Evolutionary conservation across 2,329 filamentous ascomycete genomes (phyloP), one percentile per base, ranked within the genome.

Genomic region (Penicillium sp.): DNA sequence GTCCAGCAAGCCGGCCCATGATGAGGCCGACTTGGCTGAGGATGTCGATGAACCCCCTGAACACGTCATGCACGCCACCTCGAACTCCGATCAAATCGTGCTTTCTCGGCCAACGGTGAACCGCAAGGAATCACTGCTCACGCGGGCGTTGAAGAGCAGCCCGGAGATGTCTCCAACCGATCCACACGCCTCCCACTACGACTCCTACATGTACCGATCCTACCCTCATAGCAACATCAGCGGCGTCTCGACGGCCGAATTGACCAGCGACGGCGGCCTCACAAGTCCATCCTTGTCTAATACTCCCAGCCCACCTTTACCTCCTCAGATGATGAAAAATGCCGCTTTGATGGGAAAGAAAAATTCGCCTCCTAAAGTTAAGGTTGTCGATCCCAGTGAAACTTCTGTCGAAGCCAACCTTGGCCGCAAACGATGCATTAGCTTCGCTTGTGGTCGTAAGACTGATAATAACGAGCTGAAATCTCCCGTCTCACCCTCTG

Each of bases 1-100:
- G 55, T 72, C 76, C 55, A 73, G 69, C 46, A 71, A 71, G 61
- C 70, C 69, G 13, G 58, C 67, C 35, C 69, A 70, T 49, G 75
- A 74, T 43, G 84, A 86, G 51, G 84, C 87, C 58, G 92, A 96
- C 56, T 74, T 86, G 65, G 78, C 82, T 58, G 84, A 89, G 63
- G 93, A 97, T 69, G 82, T 87, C 50, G 93, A 97, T 75, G 93
- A 97, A 75, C 93, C 93, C 50, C 92, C 93, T 68, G 93, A 97
- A 64, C 67, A 65, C 46, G 60, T 67, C 50, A 56, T 70, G 15
- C 70, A 66, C 56, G 60, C 66, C 37, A 63, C 74, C 60, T 52
- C 69, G 64, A 56, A 75, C 69, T 56, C 66, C 56, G 62, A 70
- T 41, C 66, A 64, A 53, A 58, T 67, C 15, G 60, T 72, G 42